A percentile compares a stretch with the other conserved stretches of the same genome.
phyloP scores from a whole-genome alignment of 352 stramenopile species.

The Discostella stelligera region DNA sequence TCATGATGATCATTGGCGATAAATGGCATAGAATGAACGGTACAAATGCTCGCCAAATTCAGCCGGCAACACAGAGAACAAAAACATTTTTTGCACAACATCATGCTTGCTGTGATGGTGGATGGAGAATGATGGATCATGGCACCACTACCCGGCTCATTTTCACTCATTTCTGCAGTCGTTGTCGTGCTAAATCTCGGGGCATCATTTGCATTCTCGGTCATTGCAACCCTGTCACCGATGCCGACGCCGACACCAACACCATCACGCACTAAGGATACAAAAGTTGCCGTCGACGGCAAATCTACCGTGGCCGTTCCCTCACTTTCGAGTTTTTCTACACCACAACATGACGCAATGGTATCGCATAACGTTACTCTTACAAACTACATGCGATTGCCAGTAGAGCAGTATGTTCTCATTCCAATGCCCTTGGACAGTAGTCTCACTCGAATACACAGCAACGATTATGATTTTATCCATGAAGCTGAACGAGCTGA shows the following conservation, averaged over 20 bases:
- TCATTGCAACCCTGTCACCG: not conserved
- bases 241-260: not conserved
- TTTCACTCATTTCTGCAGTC: constrained; percentile 7
- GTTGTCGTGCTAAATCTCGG: constrained; percentile 1
- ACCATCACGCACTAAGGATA: constrained; percentile 22
- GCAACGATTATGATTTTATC: not conserved
- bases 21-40: too few relatives aligned
- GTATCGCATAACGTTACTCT: constrained; percentile 32
- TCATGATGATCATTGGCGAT: too few relatives aligned
- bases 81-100: too few relatives aligned
- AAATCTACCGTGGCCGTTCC: constrained; percentile 18
- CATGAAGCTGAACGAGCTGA: too few relatives aligned
- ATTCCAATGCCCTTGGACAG: constrained; percentile 50
- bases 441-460: constrained; percentile 32
- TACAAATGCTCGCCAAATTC: too few relatives aligned
- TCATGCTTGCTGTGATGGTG: too few relatives aligned
- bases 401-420: constrained; percentile 51
- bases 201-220: constrained; percentile 9
- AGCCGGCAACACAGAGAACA: too few relatives aligned
- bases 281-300: constrained; percentile 35
- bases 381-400: constrained; percentile 49
- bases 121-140: too few relatives aligned
- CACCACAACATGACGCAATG: not conserved
- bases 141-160: not conserved
- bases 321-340: constrained; percentile 3